Evolutionary conservation across 2,329 filamentous ascomycete species (phyloP).

Genomic region (Diaporthe vaccinii): DNA sequence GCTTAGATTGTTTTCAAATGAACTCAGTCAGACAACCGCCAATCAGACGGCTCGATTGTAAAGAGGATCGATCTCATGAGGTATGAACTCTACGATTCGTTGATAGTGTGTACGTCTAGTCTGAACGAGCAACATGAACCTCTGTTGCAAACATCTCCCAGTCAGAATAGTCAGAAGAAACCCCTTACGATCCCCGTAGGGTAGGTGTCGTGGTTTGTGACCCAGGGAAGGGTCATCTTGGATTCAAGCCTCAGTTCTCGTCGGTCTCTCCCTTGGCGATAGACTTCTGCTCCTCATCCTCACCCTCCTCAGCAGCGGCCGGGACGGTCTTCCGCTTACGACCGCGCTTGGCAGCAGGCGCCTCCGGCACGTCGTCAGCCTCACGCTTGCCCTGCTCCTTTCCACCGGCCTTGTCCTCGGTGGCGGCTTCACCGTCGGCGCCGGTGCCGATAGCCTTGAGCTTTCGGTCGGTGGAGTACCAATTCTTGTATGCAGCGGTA

Average conservation of each 20-base stretch:
- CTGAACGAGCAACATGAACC: neutral
- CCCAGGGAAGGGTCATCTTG: neutral
- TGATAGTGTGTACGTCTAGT: no score
- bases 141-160: neutral
- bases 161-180: neutral
- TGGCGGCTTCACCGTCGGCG: neutral
- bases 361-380: neutral
- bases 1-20: neutral
- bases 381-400: neutral
- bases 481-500: neutral
- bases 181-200: neutral
- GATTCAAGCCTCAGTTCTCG: neutral
- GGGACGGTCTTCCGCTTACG: neutral
- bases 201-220: neutral
- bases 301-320: neutral
- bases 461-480: neutral
- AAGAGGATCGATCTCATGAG: neutral
- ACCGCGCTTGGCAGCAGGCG: neutral
- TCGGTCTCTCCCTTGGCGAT: neutral
- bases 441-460: neutral
- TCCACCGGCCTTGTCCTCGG: neutral
- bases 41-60: neutral
- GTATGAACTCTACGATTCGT: neutral
- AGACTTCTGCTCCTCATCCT: neutral
- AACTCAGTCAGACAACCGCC: neutral